Conservation (phyloP, 306 rosid genomes). For the Cucurbita moschata region DNA sequence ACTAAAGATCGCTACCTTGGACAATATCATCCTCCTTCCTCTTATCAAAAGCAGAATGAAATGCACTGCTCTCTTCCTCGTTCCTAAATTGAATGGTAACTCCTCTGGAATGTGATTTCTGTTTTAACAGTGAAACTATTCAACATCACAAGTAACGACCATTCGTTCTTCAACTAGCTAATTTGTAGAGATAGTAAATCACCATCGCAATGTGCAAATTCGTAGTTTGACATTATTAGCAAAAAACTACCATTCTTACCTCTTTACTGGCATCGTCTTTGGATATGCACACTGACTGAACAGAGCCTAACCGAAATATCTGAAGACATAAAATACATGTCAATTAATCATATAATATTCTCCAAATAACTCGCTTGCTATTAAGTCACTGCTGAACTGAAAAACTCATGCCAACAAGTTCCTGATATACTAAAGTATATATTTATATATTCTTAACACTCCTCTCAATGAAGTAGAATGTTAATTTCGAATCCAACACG, state of each 20-base stretch:
- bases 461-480: background rate
- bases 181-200: background rate
- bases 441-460: background rate
- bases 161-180: background rate
- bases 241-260: conserved; percentile 21
- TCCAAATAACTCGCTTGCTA: background rate
- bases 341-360: background rate
- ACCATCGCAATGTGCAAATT: background rate
- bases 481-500: background rate
- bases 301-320: conserved; percentile 56
- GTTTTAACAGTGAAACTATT: conserved; percentile 24
- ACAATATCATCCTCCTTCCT: conserved; percentile 42
- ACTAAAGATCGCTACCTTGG: conserved; percentile 47
- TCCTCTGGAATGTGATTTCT: conserved; percentile 53
- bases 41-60: conserved; percentile 56
- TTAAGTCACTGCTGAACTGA: background rate
- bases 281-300: conserved; percentile 51
- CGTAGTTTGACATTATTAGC: background rate
- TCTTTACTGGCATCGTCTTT: conserved; percentile 30
- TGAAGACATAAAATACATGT: conserved; percentile 19
- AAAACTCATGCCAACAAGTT: background rate
- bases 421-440: background rate
- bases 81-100: conserved; percentile 47
- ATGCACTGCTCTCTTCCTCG: conserved; percentile 58
- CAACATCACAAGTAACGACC: conserved; percentile 8